Evolutionary conservation across 805 yeast species (phyloP).

Genomic region (Teunomyces panamensis): DNA sequence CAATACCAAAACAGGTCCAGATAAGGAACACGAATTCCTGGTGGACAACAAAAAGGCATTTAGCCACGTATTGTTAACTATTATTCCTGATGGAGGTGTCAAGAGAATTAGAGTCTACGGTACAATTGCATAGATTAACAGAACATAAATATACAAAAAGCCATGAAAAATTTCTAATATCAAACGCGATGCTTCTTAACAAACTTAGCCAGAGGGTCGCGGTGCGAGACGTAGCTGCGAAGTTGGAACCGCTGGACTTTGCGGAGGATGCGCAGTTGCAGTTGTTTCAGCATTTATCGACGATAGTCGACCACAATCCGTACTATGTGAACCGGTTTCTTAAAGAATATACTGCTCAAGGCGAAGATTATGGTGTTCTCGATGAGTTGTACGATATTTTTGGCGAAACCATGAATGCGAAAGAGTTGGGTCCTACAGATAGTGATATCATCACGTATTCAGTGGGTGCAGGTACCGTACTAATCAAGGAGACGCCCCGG

Average conservation of each 20-base stretch:
- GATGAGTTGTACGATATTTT: constrained; percentile 45
- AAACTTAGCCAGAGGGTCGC: constrained; percentile 6
- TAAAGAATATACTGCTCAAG: constrained; percentile 39
- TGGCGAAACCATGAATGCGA: constrained; percentile 30
- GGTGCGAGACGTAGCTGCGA: constrained; percentile 1
- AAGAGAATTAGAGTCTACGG: constrained; percentile 88
- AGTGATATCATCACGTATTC: constrained; percentile 37
- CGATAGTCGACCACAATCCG: constrained; percentile 39
- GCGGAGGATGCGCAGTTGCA: not conserved
- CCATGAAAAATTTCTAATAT: not conserved
- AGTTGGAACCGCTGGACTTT: not conserved
- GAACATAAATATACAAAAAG: not conserved
- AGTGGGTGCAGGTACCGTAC: constrained; percentile 21
- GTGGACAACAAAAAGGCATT: constrained; percentile 28
- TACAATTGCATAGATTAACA: constrained; percentile 21
- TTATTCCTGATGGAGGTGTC: constrained; percentile 97
- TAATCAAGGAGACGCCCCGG: constrained; percentile 58
- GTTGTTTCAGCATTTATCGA: constrained; percentile 1
- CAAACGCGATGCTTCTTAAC: constrained; percentile 1
- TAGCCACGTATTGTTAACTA: constrained; percentile 74
- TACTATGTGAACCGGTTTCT: constrained; percentile 50
- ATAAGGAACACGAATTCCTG: constrained; percentile 66
- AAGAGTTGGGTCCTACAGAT: constrained; percentile 34
- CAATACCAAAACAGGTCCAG: constrained; percentile 76
- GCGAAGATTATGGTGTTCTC: constrained; percentile 25